A percentile compares a stretch with the other conserved stretches of the same genome.
These are phyloP conservation scores for Calonectria fujianensis DNA, from an alignment of 2,329 filamentous ascomycete genomes.

Conservation along the genomic window DNA sequence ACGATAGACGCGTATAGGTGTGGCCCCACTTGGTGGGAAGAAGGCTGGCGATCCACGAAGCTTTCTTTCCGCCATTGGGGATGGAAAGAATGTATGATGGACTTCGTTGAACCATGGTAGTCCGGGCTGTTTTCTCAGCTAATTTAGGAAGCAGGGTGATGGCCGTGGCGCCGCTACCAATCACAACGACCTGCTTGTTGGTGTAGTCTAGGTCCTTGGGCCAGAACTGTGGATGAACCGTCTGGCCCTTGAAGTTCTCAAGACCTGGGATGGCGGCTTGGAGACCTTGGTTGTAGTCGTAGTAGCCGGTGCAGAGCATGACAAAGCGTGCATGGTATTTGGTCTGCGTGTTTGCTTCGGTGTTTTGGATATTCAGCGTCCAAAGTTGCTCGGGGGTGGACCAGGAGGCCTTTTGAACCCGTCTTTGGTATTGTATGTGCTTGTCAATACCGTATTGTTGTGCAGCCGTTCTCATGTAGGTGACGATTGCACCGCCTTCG, in stretches of 20 bases:
- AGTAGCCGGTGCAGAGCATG: background rate
- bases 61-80: background rate
- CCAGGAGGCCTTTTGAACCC: background rate
- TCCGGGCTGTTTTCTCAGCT: background rate
- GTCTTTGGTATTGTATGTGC: background rate
- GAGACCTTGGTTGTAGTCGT: background rate
- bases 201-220: background rate
- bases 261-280: background rate
- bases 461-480: background rate
- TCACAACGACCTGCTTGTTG: background rate
- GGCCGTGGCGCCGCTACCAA: background rate
- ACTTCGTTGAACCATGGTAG: background rate
- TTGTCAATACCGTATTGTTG: background rate
- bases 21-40: background rate
- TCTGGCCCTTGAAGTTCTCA: background rate
- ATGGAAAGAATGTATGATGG: background rate
- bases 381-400: background rate
- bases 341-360: background rate
- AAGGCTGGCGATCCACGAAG: background rate
- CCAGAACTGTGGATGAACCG: background rate
- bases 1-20: background rate
- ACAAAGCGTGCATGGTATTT: background rate
- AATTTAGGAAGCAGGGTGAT: background rate
- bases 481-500: background rate
- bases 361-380: background rate